A percentile compares a stretch with the other conserved stretches of the same genome.
phyloP scores from a whole-genome alignment of 2,329 filamentous ascomycete species.

The Verticillium zaregamsianum region DNA sequence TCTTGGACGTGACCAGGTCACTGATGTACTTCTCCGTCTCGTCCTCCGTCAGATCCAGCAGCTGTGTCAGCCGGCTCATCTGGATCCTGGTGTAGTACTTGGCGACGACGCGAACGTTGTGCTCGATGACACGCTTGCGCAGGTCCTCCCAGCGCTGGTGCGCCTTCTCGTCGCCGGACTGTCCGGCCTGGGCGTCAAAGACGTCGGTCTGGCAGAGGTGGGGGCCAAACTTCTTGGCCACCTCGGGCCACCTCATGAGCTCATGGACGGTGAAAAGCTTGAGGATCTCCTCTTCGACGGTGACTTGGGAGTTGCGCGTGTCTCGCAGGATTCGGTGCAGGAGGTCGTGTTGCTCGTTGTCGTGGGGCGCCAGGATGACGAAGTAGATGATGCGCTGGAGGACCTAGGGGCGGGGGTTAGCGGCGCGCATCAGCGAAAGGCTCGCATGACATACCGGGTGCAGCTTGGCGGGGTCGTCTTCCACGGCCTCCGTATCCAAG shows the following conservation, averaged over 20 bases:
- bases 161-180: slow-evolving; percentile 73
- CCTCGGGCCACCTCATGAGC: slow-evolving; percentile 97
- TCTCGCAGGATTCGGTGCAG: slow-evolving; percentile 90
- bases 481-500: slow-evolving; percentile 90
- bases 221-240: slow-evolving; percentile 81
- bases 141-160: slow-evolving; percentile 88
- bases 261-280: slow-evolving; percentile 95
- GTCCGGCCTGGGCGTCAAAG: slow-evolving; percentile 65
- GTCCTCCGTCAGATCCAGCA: slow-evolving; percentile 87
- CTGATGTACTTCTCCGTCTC: slow-evolving; percentile 99
- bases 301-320: slow-evolving; percentile 71
- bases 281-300: slow-evolving; percentile 78
- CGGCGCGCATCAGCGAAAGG: slow-evolving; percentile 22
- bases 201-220: slow-evolving; percentile 88
- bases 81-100: slow-evolving; percentile 99
- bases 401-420: slow-evolving; percentile 48
- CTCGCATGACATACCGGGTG: slow-evolving; percentile 58
- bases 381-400: slow-evolving; percentile 97
- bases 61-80: slow-evolving; percentile 82
- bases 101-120: slow-evolving; percentile 95
- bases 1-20: slow-evolving; percentile 94
- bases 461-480: slow-evolving; percentile 82
- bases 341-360: slow-evolving; percentile 97
- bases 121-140: slow-evolving; percentile 97
- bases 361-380: slow-evolving; percentile 90